These are phyloP conservation scores for Pseudogymnoascus sp. DNA, from an alignment of 2,329 filamentous ascomycete species.

Conservation along the genomic window DNA sequence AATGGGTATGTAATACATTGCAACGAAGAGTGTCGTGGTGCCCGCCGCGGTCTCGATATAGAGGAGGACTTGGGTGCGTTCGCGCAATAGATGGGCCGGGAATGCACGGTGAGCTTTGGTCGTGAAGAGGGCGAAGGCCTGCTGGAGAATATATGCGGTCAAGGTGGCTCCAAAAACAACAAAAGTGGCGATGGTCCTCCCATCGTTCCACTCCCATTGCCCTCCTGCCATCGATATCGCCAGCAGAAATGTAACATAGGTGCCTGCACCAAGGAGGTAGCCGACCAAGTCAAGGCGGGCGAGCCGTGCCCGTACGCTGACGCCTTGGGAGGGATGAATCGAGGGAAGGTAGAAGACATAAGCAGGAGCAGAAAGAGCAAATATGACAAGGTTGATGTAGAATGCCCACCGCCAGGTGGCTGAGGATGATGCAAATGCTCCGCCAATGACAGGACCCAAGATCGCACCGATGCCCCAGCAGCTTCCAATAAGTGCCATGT, in stretches of 20 bases:
- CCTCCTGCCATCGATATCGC: slow-evolving; percentile 45
- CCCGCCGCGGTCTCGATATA: slow-evolving; percentile 33
- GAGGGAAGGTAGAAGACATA: slow-evolving; percentile 34
- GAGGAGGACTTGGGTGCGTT: slow-evolving; percentile 35
- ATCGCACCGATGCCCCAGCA: background rate
- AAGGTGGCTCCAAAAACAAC: slow-evolving; percentile 38
- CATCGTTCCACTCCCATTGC: slow-evolving; percentile 41
- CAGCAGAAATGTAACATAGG: slow-evolving; percentile 37
- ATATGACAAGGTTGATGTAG: slow-evolving; percentile 27
- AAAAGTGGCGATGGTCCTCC: slow-evolving; percentile 39
- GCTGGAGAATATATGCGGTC: slow-evolving; percentile 40
- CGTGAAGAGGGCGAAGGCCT: slow-evolving; percentile 39
- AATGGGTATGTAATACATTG: slow-evolving; percentile 39
- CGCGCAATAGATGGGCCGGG: slow-evolving; percentile 35
- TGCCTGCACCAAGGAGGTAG: slow-evolving; percentile 35
- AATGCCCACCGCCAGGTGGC: slow-evolving; percentile 32
- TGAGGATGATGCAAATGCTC: slow-evolving; percentile 23
- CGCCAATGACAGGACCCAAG: slow-evolving; percentile 16
- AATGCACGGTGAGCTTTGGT: slow-evolving; percentile 37
- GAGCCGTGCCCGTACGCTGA: slow-evolving; percentile 20
- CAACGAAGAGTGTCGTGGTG: slow-evolving; percentile 21
- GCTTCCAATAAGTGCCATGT: background rate
- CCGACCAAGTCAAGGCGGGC: slow-evolving; percentile 37
- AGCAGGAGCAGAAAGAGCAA: slow-evolving; percentile 22
- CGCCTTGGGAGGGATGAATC: slow-evolving; percentile 30